Evolutionary conservation across 116 monocot genomes (phyloP).

Genomic region (Phalaenopsis hybrid): DNA sequence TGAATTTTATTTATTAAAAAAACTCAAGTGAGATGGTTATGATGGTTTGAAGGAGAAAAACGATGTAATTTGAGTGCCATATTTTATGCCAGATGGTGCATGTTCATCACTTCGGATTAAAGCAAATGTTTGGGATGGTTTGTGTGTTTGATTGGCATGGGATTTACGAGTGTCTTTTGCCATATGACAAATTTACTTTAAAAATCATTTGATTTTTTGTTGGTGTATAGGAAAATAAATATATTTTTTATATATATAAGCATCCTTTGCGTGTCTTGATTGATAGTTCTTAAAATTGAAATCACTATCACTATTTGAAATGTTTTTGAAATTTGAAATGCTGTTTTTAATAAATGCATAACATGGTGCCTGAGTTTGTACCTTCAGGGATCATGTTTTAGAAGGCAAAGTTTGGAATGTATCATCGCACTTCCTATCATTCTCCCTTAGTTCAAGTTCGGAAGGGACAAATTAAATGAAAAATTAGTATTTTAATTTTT

Average conservation of each 20-base stretch:
- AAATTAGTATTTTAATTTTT: too few species aligned
- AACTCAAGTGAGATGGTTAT: not conserved
- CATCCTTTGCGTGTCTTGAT: not conserved
- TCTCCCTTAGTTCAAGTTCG: too few species aligned
- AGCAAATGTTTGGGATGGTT: not conserved
- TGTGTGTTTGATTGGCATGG: not conserved
- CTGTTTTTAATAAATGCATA: too few species aligned
- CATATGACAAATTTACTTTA: not conserved
- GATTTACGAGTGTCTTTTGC: not conserved
- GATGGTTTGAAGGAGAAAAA: not conserved
- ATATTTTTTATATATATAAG: not conserved
- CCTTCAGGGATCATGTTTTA: too few species aligned
- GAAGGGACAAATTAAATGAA: too few species aligned
- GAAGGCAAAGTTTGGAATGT: too few species aligned
- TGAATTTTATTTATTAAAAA: constrained; percentile 5
- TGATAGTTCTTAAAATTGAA: not conserved
- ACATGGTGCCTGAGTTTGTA: too few species aligned
- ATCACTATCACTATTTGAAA: too few species aligned
- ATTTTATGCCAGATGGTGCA: not conserved
- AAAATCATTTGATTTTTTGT: not conserved
- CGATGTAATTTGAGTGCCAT: too few species aligned
- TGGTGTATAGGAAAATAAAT: not conserved
- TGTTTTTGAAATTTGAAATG: too few species aligned
- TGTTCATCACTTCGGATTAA: not conserved
- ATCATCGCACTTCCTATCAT: too few species aligned